Percentiles rank a stretch among this genome's conserved stretches.
Evolutionary conservation across 106 monocot species (phyloP).

Genomic region (Triglochin maritima): DNA sequence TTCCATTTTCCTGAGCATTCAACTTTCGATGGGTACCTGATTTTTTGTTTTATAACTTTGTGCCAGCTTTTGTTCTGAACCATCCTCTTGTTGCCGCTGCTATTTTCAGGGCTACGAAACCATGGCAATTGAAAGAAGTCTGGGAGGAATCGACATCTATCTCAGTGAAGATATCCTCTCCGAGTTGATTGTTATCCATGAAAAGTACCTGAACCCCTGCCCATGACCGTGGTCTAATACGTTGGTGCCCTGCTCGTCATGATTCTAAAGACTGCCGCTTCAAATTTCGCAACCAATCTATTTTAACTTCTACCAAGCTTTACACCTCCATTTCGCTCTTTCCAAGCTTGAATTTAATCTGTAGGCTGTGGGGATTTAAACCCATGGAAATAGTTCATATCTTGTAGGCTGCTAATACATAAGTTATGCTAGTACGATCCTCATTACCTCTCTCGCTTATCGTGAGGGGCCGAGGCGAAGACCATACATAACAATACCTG

Average conservation of each 20-base stretch:
- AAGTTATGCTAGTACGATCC: too few species aligned
- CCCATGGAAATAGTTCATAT: too few species aligned
- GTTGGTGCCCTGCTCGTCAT: neutral
- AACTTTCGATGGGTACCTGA: neutral
- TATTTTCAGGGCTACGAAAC: slow-evolving; percentile 69
- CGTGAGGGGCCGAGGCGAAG: too few species aligned
- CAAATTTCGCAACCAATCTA: neutral
- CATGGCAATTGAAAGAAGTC: slow-evolving; percentile 62
- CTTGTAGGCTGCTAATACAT: too few species aligned
- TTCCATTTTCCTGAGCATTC: neutral
- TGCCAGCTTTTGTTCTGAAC: slow-evolving; percentile 70
- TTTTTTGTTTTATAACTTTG: neutral
- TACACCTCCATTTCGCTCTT: too few species aligned
- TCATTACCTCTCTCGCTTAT: too few species aligned
- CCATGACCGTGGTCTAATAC: slow-evolving; percentile 24
- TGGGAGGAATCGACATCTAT: slow-evolving; percentile 36
- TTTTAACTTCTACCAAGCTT: too few species aligned
- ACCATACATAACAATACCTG: too few species aligned
- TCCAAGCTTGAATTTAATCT: too few species aligned
- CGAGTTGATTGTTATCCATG: slow-evolving; percentile 62
- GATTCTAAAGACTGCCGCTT: neutral
- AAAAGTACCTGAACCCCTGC: slow-evolving; percentile 77
- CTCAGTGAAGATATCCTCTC: slow-evolving; percentile 42
- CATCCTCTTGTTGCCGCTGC: slow-evolving; percentile 68
- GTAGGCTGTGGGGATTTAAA: too few species aligned